These are phyloP conservation scores for Paecilomyces sp. DNA, from an alignment of 2,329 filamentous ascomycete genomes.

Conservation along the genomic window DNA sequence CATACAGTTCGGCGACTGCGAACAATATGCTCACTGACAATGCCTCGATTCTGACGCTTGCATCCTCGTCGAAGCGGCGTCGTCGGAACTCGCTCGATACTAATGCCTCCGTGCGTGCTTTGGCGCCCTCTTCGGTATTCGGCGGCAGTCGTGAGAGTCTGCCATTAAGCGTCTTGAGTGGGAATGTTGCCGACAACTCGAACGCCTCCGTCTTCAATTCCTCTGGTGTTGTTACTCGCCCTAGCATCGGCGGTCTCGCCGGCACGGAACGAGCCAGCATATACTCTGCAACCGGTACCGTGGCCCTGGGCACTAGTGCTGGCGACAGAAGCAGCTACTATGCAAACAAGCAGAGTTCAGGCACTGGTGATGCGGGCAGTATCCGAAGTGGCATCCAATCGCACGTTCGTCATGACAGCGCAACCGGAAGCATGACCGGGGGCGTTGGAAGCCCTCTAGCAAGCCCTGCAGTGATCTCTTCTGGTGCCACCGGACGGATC, in stretches of 20 bases:
- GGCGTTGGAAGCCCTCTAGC: slow-evolving; percentile 56
- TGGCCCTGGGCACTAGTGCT: slow-evolving; percentile 49
- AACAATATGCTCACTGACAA: slow-evolving; percentile 60
- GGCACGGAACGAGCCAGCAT: slow-evolving; percentile 57
- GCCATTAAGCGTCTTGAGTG: slow-evolving; percentile 55
- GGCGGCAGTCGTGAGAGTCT: slow-evolving; percentile 59
- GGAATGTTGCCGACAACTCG: slow-evolving; percentile 40
- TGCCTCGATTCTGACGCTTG: slow-evolving; percentile 58
- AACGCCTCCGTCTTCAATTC: slow-evolving; percentile 35
- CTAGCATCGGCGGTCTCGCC: slow-evolving; percentile 47
- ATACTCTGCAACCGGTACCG: slow-evolving; percentile 67
- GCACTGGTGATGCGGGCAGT: slow-evolving; percentile 62
- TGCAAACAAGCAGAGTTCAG: slow-evolving; percentile 47
- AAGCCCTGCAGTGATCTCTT: slow-evolving; percentile 33
- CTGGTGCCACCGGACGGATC: slow-evolving; percentile 20
- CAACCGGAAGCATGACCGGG: slow-evolving; percentile 63
- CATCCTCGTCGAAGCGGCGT: slow-evolving; percentile 57
- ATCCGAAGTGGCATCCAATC: slow-evolving; percentile 69
- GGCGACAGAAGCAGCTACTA: slow-evolving; percentile 81
- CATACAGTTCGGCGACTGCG: slow-evolving; percentile 54
- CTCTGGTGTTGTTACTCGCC: slow-evolving; percentile 36
- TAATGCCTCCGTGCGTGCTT: slow-evolving; percentile 58
- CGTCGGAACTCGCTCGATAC: slow-evolving; percentile 59
- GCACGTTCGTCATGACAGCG: slow-evolving; percentile 74
- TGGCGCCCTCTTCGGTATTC: slow-evolving; percentile 58